Evolutionary conservation across 495 filamentous ascomycete species (phyloP).

Genomic region (Penicillium odoratum): DNA sequence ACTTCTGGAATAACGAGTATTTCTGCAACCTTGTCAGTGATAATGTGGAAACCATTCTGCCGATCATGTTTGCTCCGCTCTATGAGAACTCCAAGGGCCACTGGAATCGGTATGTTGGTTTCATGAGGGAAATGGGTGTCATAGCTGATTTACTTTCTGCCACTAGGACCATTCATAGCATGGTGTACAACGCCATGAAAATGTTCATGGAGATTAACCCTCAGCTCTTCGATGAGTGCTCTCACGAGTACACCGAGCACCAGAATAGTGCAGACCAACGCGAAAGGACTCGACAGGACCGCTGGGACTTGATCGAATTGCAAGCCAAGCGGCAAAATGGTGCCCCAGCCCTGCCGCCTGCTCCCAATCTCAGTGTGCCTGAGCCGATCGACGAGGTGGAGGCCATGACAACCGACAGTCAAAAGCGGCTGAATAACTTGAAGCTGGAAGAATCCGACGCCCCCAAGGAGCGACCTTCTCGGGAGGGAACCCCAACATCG

Average conservation of each 20-base stretch:
- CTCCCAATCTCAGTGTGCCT: slow-evolving; percentile 47
- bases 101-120: slow-evolving; percentile 82
- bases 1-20: slow-evolving; percentile 99
- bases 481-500: slow-evolving; percentile 44
- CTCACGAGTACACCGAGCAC: slow-evolving; percentile 95
- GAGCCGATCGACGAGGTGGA: slow-evolving; percentile 71
- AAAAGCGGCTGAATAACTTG: slow-evolving; percentile 78
- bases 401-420: slow-evolving; percentile 74
- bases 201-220: slow-evolving; percentile 99
- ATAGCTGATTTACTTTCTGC: slow-evolving; percentile 16
- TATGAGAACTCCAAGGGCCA: slow-evolving; percentile 99
- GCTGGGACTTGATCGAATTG: slow-evolving; percentile 84
- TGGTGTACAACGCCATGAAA: slow-evolving; percentile 99
- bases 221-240: slow-evolving; percentile 97
- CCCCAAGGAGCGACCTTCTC: slow-evolving; percentile 47
- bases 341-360: slow-evolving; percentile 36
- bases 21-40: slow-evolving; percentile 99
- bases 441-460: slow-evolving; percentile 67
- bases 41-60: slow-evolving; percentile 96
- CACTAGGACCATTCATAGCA: slow-evolving; percentile 92
- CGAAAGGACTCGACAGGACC: slow-evolving; percentile 69
- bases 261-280: slow-evolving; percentile 84
- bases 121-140: background rate
- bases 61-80: slow-evolving; percentile 98
- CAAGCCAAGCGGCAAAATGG: slow-evolving; percentile 67